These are phyloP conservation scores for Termitomyces sp. DNA, from an alignment of 768 basidiomycete genomes.

Conservation along the genomic window DNA sequence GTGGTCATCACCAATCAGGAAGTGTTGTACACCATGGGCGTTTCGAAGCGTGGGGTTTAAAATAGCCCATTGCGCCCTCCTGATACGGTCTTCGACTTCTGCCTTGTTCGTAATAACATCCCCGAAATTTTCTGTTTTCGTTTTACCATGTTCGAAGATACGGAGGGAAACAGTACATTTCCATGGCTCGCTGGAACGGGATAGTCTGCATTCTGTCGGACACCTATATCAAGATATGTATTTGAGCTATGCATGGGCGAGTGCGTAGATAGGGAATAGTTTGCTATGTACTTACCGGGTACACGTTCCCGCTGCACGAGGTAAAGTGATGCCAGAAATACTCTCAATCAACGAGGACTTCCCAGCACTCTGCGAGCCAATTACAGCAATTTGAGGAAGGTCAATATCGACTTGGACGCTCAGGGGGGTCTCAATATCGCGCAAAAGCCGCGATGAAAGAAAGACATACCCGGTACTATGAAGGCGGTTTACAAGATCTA, in stretches of 20 bases:
- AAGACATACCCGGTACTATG: slow-evolving; percentile 46
- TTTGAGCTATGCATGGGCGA: background rate
- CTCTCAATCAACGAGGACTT: slow-evolving; percentile 77
- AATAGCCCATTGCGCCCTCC: slow-evolving; percentile 60
- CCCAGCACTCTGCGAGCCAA: slow-evolving; percentile 69
- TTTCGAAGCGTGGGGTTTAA: slow-evolving; percentile 43
- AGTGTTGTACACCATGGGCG: slow-evolving; percentile 15
- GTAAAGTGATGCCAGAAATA: slow-evolving; percentile 67
- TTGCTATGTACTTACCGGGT: slow-evolving; percentile 51
- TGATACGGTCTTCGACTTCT: slow-evolving; percentile 60
- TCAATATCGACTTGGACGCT: slow-evolving; percentile 70
- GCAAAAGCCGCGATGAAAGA: background rate
- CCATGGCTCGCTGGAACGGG: slow-evolving; percentile 36
- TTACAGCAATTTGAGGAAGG: slow-evolving; percentile 67
- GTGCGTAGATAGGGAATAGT: background rate
- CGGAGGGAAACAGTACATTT: slow-evolving; percentile 46
- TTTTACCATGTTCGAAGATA: slow-evolving; percentile 32
- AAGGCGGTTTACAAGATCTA: slow-evolving; percentile 49
- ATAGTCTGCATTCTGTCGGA: slow-evolving; percentile 52
- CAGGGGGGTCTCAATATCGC: background rate
- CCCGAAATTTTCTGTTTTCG: slow-evolving; percentile 39
- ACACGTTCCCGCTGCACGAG: slow-evolving; percentile 69
- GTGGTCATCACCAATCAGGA: slow-evolving; percentile 33
- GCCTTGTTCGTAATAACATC: slow-evolving; percentile 40
- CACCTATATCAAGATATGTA: slow-evolving; percentile 29